Percentiles rank a stretch among this genome's conserved stretches.
Conservation (phyloP, 108 stramenopile genomes). For the Conticribra weissflogii region DNA sequence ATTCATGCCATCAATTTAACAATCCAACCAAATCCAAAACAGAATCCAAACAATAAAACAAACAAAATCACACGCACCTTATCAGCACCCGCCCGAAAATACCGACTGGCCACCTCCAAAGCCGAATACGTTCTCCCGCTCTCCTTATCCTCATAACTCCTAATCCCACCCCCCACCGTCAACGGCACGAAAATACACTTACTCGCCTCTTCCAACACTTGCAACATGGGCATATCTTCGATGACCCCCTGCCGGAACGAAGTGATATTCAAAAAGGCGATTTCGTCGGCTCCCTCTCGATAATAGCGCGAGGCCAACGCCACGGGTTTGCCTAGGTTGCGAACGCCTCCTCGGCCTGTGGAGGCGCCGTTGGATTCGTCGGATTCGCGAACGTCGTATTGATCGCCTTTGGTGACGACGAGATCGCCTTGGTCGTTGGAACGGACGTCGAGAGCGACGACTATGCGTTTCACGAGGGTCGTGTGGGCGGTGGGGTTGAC, state of each 20-base stretch:
- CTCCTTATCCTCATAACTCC: conserved; percentile 87
- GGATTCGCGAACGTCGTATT: conserved; percentile 97
- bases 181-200: conserved; percentile 96
- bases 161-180: conserved; percentile 98
- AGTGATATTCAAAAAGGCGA: conserved; percentile 98
- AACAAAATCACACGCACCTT: conserved; percentile 58
- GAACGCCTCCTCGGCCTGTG: conserved; percentile 87
- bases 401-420: conserved; percentile 99
- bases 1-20: neutral
- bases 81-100: conserved; percentile 99
- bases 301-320: conserved; percentile 90
- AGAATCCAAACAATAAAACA: conserved; percentile 15
- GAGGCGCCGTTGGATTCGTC: conserved; percentile 65
- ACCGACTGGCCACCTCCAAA: conserved; percentile 94
- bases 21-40: neutral
- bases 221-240: conserved; percentile 97
- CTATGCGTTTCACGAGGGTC: conserved; percentile 85
- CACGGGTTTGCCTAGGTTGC: conserved; percentile 98
- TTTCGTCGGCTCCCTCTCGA: conserved; percentile 96
- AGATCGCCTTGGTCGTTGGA: conserved; percentile 96
- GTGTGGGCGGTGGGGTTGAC: conserved; percentile 56
- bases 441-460: conserved; percentile 96
- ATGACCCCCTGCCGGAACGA: conserved; percentile 94
- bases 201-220: conserved; percentile 92
- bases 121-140: conserved; percentile 85